A percentile compares a stretch with the other conserved stretches of the same genome.
These are phyloP conservation scores for Carnegiea gigantea DNA, from an alignment of 179 eudicot genomes.

Conservation along the genomic window DNA sequence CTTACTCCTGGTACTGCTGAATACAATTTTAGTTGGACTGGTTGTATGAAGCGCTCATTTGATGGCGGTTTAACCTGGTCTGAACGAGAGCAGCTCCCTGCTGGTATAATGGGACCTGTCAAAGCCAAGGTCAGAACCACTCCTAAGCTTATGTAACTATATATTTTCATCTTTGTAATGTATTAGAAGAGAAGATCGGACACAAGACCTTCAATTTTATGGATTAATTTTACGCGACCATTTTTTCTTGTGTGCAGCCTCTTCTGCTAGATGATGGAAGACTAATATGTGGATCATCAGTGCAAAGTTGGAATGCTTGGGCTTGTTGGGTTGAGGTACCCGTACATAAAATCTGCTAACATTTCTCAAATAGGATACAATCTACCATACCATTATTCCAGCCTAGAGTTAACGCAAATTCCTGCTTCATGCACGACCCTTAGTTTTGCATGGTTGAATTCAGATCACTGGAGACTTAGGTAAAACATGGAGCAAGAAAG, in stretches of 20 bases:
- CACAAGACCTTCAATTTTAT: neutral
- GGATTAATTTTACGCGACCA: neutral
- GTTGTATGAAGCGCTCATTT: conserved; percentile 68
- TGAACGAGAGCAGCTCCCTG: conserved; percentile 71
- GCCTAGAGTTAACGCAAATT: no score
- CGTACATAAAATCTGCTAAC: neutral
- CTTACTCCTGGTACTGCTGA: neutral
- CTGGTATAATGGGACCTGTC: conserved; percentile 73
- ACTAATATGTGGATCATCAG: conserved; percentile 75
- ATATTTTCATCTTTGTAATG: no score
- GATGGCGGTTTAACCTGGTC: conserved; percentile 72
- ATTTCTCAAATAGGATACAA: neutral
- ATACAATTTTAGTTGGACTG: conserved; percentile 63
- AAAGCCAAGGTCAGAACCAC: conserved; percentile 53
- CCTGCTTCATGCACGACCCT: neutral
- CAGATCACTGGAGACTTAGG: conserved; percentile 73
- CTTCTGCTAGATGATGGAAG: conserved; percentile 56
- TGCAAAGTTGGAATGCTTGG: conserved; percentile 88
- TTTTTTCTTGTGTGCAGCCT: conserved; percentile 40
- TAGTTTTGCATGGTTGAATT: conserved; percentile 14
- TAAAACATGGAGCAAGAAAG: conserved; percentile 61
- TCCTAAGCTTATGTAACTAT: neutral
- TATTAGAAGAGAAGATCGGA: no score
- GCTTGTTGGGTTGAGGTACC: conserved; percentile 76
- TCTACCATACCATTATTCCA: no score